Evolutionary conservation across 192 early-diverging fungal genomes (phyloP).

Genomic region (Allomyces arbusculus): DNA sequence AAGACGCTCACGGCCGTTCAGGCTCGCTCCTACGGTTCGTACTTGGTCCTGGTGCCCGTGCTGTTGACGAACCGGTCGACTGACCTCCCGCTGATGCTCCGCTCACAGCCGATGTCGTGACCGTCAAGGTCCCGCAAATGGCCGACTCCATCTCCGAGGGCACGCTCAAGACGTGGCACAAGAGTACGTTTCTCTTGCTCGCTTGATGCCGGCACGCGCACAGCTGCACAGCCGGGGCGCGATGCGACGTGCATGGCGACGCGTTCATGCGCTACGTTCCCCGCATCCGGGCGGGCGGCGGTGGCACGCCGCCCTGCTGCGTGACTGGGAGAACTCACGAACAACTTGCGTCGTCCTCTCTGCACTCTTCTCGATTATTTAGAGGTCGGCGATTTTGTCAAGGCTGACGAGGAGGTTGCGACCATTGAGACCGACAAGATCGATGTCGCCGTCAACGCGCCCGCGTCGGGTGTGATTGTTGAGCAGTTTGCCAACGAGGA

Average conservation of each 20-base stretch:
- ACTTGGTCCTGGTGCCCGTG: too few species aligned
- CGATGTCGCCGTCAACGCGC: constrained; percentile 94
- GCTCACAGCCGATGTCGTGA: constrained; percentile 43
- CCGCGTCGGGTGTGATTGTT: constrained; percentile 68
- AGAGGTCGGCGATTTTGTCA: constrained; percentile 90
- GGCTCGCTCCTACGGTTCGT: too few species aligned
- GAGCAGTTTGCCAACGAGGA: constrained; percentile 68
- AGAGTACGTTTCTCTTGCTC: constrained; percentile 40
- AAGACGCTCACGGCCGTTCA: too few species aligned
- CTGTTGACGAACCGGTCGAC: too few species aligned
- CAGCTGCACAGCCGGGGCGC: neutral
- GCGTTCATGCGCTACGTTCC: too few species aligned
- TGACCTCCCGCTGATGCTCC: too few species aligned
- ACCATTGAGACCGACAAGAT: constrained; percentile 99
- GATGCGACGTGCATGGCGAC: too few species aligned
- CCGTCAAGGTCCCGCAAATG: constrained; percentile 82
- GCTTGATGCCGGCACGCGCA: neutral
- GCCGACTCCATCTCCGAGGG: constrained; percentile 98
- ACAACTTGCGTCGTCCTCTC: neutral
- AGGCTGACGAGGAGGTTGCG: constrained; percentile 83
- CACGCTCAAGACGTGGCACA: constrained; percentile 85
- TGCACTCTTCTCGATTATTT: constrained; percentile 5
- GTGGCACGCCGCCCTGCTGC: too few species aligned
- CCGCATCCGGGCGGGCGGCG: too few species aligned
- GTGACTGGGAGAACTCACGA: too few species aligned